A percentile compares a stretch with the other conserved stretches of the same genome.
Evolutionary conservation across 345 rosid species (phyloP).

Genomic region (Orychophragmus violaceus): DNA sequence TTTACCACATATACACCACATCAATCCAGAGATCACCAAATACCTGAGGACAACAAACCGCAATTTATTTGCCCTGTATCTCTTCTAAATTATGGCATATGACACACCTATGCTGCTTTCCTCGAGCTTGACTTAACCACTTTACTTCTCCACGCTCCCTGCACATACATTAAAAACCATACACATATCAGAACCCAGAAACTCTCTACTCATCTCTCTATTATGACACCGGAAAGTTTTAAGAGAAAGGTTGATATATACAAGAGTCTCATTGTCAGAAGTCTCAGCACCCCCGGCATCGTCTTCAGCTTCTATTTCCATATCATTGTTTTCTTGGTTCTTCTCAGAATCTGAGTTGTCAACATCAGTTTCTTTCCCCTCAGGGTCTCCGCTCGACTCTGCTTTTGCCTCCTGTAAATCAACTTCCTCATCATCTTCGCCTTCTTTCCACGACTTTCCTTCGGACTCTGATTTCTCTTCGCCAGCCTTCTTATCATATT

Average conservation of each 20-base stretch:
- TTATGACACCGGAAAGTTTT: not conserved
- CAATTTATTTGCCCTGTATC: not conserved
- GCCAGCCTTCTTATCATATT: conserved; percentile 34
- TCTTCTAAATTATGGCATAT: conserved; percentile 21
- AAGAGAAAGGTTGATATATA: conserved; percentile 33
- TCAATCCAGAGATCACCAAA: conserved; percentile 13
- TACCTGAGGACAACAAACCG: not conserved
- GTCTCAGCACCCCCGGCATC: conserved; percentile 42
- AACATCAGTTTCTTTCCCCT: conserved; percentile 33
- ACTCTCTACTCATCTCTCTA: not conserved
- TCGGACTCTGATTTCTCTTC: conserved; percentile 46
- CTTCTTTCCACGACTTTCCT: conserved; percentile 27
- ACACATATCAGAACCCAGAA: not conserved
- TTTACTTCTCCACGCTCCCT: conserved; percentile 76
- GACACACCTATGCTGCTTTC: conserved; percentile 30
- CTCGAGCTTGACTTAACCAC: conserved; percentile 45
- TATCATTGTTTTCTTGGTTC: conserved; percentile 29
- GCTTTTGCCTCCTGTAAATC: conserved; percentile 36
- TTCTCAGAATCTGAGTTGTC: conserved; percentile 41
- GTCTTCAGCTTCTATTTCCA: conserved; percentile 28
- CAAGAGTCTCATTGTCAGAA: conserved; percentile 93
- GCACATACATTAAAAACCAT: conserved; percentile 36
- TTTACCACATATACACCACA: conserved; percentile 29
- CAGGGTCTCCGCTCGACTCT: conserved; percentile 37
- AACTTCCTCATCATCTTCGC: conserved; percentile 32